phyloP scores from a whole-genome alignment of 1,284 basidiomycete species.

The Stereum hirsutum region DNA sequence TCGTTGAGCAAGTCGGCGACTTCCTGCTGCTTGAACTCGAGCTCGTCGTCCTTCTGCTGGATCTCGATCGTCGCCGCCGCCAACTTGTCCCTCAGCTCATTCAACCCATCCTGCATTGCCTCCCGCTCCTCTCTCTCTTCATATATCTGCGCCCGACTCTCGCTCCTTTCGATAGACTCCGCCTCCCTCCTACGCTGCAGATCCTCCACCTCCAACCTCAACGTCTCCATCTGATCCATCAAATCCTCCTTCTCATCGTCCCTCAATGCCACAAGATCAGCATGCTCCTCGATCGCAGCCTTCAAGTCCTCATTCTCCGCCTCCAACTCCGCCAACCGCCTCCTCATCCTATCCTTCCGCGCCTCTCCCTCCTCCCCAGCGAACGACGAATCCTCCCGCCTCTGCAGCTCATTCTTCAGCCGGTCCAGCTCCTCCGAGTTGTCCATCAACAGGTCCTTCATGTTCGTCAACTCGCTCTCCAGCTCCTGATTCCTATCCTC shows the following conservation, averaged over 20 bases:
- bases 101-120: conserved; percentile 65
- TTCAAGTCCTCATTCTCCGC: conserved; percentile 57
- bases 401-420: conserved; percentile 53
- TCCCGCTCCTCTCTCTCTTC: conserved; percentile 66
- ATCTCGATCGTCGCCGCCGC: conserved; percentile 74
- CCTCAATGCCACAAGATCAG: conserved; percentile 40
- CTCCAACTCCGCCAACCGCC: conserved; percentile 49
- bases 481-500: conserved; percentile 56
- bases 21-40: conserved; percentile 66
- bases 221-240: conserved; percentile 49
- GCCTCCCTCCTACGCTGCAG: conserved; percentile 50
- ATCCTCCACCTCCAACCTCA: conserved; percentile 63
- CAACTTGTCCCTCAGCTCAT: conserved; percentile 63
- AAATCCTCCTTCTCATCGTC: conserved; percentile 70
- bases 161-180: conserved; percentile 55
- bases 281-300: conserved; percentile 49
- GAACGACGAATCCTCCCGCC: conserved; percentile 28
- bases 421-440: conserved; percentile 69
- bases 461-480: conserved; percentile 62
- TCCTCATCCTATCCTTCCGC: conserved; percentile 29
- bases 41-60: conserved; percentile 74
- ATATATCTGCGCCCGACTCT: conserved; percentile 58
- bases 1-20: conserved; percentile 61
- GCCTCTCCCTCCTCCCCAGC: conserved; percentile 22
- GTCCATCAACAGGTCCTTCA: conserved; percentile 61